Conservation (phyloP, 2,329 filamentous ascomycete species). For the Colletotrichum shisoi region DNA sequence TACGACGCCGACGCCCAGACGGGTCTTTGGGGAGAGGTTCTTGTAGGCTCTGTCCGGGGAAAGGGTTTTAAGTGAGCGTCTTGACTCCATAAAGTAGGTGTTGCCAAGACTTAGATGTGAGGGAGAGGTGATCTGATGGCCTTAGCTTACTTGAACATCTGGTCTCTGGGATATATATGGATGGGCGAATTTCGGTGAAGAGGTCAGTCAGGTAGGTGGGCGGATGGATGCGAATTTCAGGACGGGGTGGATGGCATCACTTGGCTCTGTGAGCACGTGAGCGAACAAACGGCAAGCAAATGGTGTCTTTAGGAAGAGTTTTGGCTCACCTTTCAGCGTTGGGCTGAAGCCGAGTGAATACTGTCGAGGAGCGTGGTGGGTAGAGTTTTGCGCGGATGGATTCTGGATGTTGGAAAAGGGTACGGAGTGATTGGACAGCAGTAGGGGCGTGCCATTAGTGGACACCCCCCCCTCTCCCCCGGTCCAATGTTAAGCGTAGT, state of each 20-base stretch:
- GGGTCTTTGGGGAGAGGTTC: conserved; percentile 73
- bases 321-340: neutral
- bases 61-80: conserved; percentile 1
- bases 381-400: conserved; percentile 3
- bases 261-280: neutral
- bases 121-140: neutral
- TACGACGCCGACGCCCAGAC: conserved; percentile 74
- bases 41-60: conserved; percentile 69
- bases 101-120: neutral
- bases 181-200: neutral
- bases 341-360: neutral
- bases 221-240: neutral
- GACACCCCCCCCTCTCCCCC: neutral
- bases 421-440: neutral
- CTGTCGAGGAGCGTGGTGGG: neutral
- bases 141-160: conserved; percentile 39
- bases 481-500: neutral
- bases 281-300: neutral
- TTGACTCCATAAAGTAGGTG: neutral
- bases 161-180: conserved; percentile 11
- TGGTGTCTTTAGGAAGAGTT: too few relatives aligned
- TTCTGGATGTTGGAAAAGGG: neutral
- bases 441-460: conserved; percentile 4
- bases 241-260: neutral
- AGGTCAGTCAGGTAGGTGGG: neutral